These are phyloP conservation scores for Viola pubescens DNA, from an alignment of 441 rosid genomes.

Conservation along the genomic window DNA sequence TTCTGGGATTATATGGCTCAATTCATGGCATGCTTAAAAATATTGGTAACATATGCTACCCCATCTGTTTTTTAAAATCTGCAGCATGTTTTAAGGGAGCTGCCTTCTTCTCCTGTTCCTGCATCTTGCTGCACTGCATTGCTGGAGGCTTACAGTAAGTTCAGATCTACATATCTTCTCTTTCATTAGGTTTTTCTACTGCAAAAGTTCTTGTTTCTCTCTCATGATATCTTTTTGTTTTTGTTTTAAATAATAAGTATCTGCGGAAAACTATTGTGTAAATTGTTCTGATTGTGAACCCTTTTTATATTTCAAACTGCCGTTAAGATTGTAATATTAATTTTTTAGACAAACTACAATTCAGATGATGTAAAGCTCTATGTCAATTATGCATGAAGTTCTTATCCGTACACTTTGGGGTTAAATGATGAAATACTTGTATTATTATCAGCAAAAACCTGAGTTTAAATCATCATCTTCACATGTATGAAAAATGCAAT, in stretches of 20 bases:
- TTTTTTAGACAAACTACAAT: not conserved
- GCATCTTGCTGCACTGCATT: constrained; percentile 95
- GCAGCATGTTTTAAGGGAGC: constrained; percentile 95
- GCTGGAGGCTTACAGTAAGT: constrained; percentile 92
- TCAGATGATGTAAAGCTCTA: not conserved
- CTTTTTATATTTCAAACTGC: not conserved
- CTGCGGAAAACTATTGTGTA: not conserved
- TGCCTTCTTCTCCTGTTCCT: constrained; percentile 96
- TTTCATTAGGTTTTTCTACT: not conserved
- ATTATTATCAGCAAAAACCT: not conserved
- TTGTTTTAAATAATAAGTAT: not conserved
- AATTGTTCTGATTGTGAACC: not conserved
- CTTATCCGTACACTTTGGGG: not conserved
- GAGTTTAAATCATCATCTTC: not conserved
- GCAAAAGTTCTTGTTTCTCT: not conserved
- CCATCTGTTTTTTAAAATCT: constrained; percentile 23
- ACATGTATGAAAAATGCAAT: not conserved
- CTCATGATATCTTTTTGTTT: not conserved
- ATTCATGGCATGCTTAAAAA: no score
- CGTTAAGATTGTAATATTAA: not conserved
- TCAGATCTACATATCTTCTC: constrained; percentile 13
- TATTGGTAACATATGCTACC: no score
- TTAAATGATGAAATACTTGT: not conserved
- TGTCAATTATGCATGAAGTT: constrained; percentile 4
- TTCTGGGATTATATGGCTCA: constrained; percentile 13